A percentile compares a stretch with the other conserved stretches of the same genome.
Conservation (phyloP, 805 yeast genomes). For the Priceomyces castillae region DNA sequence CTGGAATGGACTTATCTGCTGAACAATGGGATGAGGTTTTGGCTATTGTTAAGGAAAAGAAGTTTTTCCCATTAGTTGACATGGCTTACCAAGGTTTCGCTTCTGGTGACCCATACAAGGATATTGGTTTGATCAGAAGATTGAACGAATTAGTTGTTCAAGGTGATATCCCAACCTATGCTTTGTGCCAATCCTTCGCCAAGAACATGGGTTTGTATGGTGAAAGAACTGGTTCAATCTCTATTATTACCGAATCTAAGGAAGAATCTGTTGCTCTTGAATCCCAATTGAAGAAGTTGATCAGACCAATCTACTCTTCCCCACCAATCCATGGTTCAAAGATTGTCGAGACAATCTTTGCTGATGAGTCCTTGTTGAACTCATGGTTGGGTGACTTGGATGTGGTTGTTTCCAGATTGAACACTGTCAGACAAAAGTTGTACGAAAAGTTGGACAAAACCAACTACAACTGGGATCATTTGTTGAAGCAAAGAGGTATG, state of each 20-base stretch:
- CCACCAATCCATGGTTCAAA: slow-evolving; percentile 95
- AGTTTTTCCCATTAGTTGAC: slow-evolving; percentile 79
- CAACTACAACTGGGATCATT: slow-evolving; percentile 78
- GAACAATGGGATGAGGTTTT: slow-evolving; percentile 80
- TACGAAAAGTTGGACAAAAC: slow-evolving; percentile 60
- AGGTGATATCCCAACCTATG: slow-evolving; percentile 49
- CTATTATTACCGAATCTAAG: slow-evolving; percentile 56
- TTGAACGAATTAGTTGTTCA: slow-evolving; percentile 48
- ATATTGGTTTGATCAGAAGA: slow-evolving; percentile 48
- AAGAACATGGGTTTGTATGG: slow-evolving; percentile 50
- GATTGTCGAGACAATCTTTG: slow-evolving; percentile 75
- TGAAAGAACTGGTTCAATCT: slow-evolving; percentile 73
- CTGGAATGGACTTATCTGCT: slow-evolving; percentile 85
- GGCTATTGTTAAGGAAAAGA: slow-evolving; percentile 54
- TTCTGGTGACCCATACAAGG: slow-evolving; percentile 76
- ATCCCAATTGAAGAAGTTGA: slow-evolving; percentile 79
- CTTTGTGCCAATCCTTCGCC: slow-evolving; percentile 51
- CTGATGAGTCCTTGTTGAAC: slow-evolving; percentile 52
- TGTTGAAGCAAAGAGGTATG: slow-evolving; percentile 92
- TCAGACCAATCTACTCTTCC: slow-evolving; percentile 85
- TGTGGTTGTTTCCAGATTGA: slow-evolving; percentile 75
- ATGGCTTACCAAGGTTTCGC: slow-evolving; percentile 96
- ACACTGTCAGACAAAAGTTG: slow-evolving; percentile 64
- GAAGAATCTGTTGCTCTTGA: slow-evolving; percentile 54
- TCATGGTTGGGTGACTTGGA: slow-evolving; percentile 84